Conservation (phyloP, 352 stramenopile genomes). For the Phytophthora vignae region DNA sequence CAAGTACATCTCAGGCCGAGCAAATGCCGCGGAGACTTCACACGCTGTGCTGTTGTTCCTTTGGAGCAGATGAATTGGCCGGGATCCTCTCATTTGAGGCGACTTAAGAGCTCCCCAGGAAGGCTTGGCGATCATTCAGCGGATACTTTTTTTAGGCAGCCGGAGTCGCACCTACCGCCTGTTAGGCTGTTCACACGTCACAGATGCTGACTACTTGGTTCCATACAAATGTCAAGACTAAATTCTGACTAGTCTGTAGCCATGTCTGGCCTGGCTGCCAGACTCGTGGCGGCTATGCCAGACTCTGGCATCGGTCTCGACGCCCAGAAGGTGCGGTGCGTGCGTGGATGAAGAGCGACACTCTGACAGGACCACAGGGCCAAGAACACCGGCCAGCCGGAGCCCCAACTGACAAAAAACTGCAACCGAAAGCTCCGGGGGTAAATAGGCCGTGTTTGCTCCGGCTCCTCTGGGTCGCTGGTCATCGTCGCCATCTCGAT, state of each 20-base stretch:
- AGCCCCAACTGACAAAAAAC: slow-evolving; percentile 31
- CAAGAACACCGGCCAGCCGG: slow-evolving; percentile 34
- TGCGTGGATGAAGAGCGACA: slow-evolving; percentile 34
- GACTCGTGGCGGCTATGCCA: too few species aligned
- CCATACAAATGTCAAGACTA: slow-evolving; percentile 20
- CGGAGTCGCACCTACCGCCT: too few species aligned
- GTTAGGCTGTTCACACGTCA: slow-evolving; percentile 34
- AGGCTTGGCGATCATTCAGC: slow-evolving; percentile 1
- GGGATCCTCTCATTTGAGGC: not conserved
- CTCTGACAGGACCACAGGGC: slow-evolving; percentile 8
- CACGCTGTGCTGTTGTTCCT: not conserved
- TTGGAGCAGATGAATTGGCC: not conserved
- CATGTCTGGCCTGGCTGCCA: too few species aligned
- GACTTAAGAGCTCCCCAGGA: not conserved
- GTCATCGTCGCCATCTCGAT: slow-evolving; percentile 21
- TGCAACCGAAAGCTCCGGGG: slow-evolving; percentile 15
- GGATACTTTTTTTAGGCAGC: too few species aligned
- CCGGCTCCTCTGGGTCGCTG: slow-evolving; percentile 28
- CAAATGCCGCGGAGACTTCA: not conserved
- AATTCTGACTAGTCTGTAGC: slow-evolving; percentile 33
- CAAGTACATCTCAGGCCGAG: not conserved
- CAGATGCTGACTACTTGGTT: slow-evolving; percentile 21
- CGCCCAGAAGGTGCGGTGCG: slow-evolving; percentile 18
- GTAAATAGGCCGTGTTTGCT: slow-evolving; percentile 16
- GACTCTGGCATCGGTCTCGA: slow-evolving; percentile 27